Base-by-base conservation (phyloP, 805 yeast species). In the Lachancea thermotolerans region DNA sequence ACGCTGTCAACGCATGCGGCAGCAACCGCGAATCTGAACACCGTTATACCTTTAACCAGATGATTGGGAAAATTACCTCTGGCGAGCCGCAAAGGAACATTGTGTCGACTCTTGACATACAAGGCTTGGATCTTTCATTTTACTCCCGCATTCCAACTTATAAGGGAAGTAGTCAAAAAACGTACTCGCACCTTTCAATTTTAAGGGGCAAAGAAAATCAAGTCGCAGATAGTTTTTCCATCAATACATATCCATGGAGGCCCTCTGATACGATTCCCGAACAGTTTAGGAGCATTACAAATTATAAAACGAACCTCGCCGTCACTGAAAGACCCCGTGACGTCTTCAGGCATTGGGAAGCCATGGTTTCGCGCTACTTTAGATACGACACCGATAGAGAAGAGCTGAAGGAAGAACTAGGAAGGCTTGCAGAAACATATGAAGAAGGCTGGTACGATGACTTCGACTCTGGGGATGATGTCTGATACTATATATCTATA, bases 391-490 rank as follows among this genome's bases (percentile, higher is more conserved):
- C 51, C 8, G 83, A 78, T 32, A 65, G 78, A 48, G 78, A 73
- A 35, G 82, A 77, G 35, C 55, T 78, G 41, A 67, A 73, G 10
- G 81, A 80, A 36, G 70, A 70, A 17, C 50, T 81, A 9, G 73
- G 70, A 2, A 58, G 61, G 2, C 42, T 76, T 35, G 70, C 73
- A 0, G 60, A 65, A 2, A 74, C 70, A 43, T 81, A 78, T 51
- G 76, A 74, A 36, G 60, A 62, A 47, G 84, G 83, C 0, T 78
- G 73, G 59, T 68, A 70, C 41, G 71, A 68, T 39, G 75, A 72
- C 52, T 73, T 69, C 11, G 72, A 68, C 39, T 68, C 69, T 32
- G 72, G 70, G n/a, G 72, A 68, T 44, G 71, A 66, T 39, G 15
- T 31, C 9, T 42, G 25, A 32, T n/a, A 21, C 25, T 21, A 21